Base-by-base conservation (phyloP, 1,139 yeast species). In the Candida mesenterica region DNA sequence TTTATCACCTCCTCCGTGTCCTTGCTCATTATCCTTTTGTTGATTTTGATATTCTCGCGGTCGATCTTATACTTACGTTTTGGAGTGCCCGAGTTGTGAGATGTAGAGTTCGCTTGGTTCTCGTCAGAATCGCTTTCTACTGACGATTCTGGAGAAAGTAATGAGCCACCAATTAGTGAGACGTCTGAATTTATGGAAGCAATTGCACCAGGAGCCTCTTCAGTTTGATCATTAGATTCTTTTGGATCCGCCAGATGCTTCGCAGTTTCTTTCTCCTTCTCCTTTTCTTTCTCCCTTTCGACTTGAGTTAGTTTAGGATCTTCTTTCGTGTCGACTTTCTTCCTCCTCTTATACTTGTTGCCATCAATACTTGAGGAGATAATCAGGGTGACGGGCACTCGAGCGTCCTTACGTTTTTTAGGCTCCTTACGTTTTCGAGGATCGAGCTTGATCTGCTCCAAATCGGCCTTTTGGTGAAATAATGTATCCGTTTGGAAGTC, bases 21-120 rank as follows among this genome's bases (percentile, higher is more conserved):
- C 18, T 41, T 45, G 36, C 49, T 44, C 52, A 48, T 48, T 16
- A 48, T 44, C 4, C 52, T 38, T 33, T 48, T 48, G 40, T 48
- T 48, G 31, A 48, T 48, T 28, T 46, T 48, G 40, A 48, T 48
- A 23, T 44, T 45, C 20, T 44, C 46, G 6, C 48, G 31, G 33
- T 46, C 45, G 24, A 41, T 36, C 23, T 38, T 36, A 38, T 42
- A 40, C 34, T 45, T 46, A 22, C 49, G 33, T 27, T 36, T 41
- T 14, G 34, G 40, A 10, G 22, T 17, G 8, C 9, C 15, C 5
- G 8, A n/a, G 5, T 4, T 8, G 5, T 42, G 42, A 8, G 37
- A 19, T 8, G 37, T 23, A 12, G 19, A 6, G 5, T 12, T 13
- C 8, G 17, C 12, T 5, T 12, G 28, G 15, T 25, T 15, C 8